Base-by-base conservation (phyloP, 2,329 filamentous ascomycete genomes). In the Colletotrichum sp. region DNA sequence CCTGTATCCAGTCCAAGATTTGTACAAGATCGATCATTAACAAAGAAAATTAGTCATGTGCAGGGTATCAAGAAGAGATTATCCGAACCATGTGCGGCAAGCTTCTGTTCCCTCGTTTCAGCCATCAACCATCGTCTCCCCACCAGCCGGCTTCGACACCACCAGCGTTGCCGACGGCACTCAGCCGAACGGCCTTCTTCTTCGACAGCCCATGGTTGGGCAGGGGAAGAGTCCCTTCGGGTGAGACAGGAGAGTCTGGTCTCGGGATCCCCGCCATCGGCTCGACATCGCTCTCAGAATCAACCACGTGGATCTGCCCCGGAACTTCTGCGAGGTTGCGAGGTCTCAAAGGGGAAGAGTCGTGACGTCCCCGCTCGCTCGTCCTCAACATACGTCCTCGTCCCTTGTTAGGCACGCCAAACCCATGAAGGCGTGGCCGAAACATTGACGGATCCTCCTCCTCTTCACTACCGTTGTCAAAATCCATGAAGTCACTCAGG, bases 181-280 rank as follows among this genome's bases (percentile, higher is more conserved):
- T 87, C 59, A 87, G 79, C 7, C 88, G 84, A 13, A 86, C 87
- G 66, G 84, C 83, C 79, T 85, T 88, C 80, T 86, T 86, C 78
- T 80, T 82, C 64, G 82, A 77, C 27, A 82, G 80, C 12, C 57
- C 63, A 8, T 72, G 65, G 29, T 27, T 64, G 15, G 77, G 69
- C 39, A 76, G 34, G 6, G 62, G 29, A 11, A 76, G 57, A 3
- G 59, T 44, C 19, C 69, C 67, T 4, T 68, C 67, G 6, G 78
- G 77, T 5, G 82, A 81, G 15, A 81, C 74, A 9, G 82, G 82
- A 29, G 80, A 83, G 39, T 89, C 87, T 4, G 87, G 86, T 27
- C 86, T 82, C 8, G 86, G 84, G 8, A 87, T 75, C 7, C 78
- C 81, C 16, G 64, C 78, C 59, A 78, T 71, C 8, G 79, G 80